Base-by-base conservation (phyloP, 2,329 filamentous ascomycete genomes). In the Calonectria hawksworthii region DNA sequence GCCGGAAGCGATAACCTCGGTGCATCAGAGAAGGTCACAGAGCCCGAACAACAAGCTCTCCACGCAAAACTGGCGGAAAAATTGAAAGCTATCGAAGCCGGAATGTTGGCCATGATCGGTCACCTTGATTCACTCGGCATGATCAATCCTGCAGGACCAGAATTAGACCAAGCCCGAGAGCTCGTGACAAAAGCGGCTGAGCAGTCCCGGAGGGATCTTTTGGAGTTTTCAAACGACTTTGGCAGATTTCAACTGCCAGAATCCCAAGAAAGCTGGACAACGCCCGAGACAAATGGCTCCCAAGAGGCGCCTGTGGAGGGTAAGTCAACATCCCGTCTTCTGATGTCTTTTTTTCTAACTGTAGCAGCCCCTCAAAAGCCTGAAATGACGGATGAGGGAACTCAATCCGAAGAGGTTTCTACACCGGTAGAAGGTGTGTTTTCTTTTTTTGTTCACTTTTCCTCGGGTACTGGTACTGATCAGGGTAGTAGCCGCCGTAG, bases 1-100 rank as follows among this genome's bases (percentile, higher is more conserved):
- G 5, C 26, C 5, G n/a, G 14, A 41, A 26, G 18, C 10, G 13
- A 26, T 61, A 9, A 5, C 36, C 23, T 18, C n/a, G 10, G 41
- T 63, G 56, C 18, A 26, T 26, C 36, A 30, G 56, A 41, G 3
- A 18, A 23, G 7, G 34, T 8, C 23, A 8, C 3, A 63, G 38
- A 38, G 21, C 14, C 16, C n/a, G 11, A 38, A 21, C 51, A 41
- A 18, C 38, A 51, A n/a, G 34, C 51, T 44, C 50, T 30, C 6
- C 66, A 73, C 32, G 26, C 47, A 23, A 44, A 72, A 13, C 54
- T 72, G 64, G 54, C 59, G 4, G 68, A 72, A n/a, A 72, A 74
- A n/a, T 41, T 72, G 14, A 67, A 26, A 21, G 6, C 23, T 14
- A 65, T 74, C 13, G 63, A 54, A 8, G 44, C 54, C 9, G 52